Percentiles rank a stretch among this genome's conserved stretches.
Conservation (phyloP, 257 asterid species). For the Asclepias syriaca region DNA sequence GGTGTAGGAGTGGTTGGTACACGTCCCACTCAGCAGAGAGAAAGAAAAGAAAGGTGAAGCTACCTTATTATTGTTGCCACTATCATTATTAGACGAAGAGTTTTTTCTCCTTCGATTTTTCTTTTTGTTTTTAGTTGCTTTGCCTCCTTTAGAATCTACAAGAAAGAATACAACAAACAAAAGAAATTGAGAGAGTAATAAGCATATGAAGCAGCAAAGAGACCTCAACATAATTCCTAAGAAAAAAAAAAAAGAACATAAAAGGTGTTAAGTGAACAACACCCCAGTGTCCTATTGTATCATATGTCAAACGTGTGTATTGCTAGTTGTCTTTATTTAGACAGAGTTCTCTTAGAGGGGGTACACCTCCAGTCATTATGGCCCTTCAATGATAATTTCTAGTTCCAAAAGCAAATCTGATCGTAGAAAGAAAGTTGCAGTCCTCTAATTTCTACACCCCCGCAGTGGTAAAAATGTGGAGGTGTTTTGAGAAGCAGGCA, state of each 20-base stretch:
- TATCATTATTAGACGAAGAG: slow-evolving; percentile 20
- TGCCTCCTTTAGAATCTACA: slow-evolving; percentile 35
- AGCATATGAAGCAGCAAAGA: not conserved
- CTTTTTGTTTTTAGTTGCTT: slow-evolving; percentile 34
- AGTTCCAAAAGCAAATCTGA: no score
- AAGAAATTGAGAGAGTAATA: slow-evolving; percentile 10
- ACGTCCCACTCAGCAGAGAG: not conserved
- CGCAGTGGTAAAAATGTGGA: not conserved
- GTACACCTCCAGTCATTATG: no score
- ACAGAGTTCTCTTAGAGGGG: no score
- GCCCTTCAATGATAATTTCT: no score
- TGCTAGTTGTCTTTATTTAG: no score
- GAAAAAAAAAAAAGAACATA: not conserved
- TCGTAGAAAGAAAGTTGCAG: no score
- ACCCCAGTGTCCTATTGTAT: not conserved
- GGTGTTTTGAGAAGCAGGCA: not conserved
- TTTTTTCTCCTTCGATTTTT: slow-evolving; percentile 32
- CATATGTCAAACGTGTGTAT: not conserved
- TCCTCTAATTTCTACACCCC: no score
- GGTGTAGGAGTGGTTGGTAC: not conserved
- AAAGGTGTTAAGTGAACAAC: not conserved
- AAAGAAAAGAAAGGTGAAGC: not conserved
- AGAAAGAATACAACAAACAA: slow-evolving; percentile 10
- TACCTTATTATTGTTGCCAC: slow-evolving; percentile 27
- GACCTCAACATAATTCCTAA: not conserved